Evolutionary conservation across 345 rosid genomes (phyloP), one percentile per base, ranked within the genome.

Genomic region (Laguncularia racemosa): DNA sequence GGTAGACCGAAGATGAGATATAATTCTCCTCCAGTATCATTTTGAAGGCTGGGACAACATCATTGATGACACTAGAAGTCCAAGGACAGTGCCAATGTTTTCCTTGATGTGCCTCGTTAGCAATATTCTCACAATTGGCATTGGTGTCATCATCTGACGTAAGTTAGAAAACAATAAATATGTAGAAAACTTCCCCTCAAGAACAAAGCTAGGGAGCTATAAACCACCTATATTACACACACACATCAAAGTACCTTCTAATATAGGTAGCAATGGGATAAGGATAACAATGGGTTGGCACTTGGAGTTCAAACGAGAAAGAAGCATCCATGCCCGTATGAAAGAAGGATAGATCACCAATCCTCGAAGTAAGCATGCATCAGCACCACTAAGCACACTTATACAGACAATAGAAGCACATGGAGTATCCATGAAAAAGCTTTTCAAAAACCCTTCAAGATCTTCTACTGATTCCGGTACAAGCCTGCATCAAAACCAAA

Each of bases 81-180:
- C 97, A 86, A 19, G 40, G 97, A 64, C 99, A 93, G 60, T 64
- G 79, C 99, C 99, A 89, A 17, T 64, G 74, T 56, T 71, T 77
- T 53, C 44, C 80, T 57, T 50, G 53, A 19, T 61, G 69, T 60
- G 76, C 65, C 55, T 49, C 57, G 61, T 73, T 72, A 46, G 99
- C 9, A 7, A 33, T 33, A 0, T 33, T 33, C 40, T 33, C 40
- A 33, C 40, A 33, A 33, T 33, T 10, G 7, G 40, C 40, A 33
- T 33, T 9, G 1, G 40, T 44, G 6, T 70, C 83, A 58, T 76
- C 74, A 52, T 76, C 81, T 68, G 83, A 77, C 67, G 56, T 62
- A 61, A 4, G 10, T 33, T 33, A 8, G 40, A 33, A 33, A 33
- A 33, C 40, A 33, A 33, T 23, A 33, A 8, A 33, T 33, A 33